Base-by-base conservation (phyloP, 2,329 filamentous ascomycete species). In the Cladosporium halotolerans region DNA sequence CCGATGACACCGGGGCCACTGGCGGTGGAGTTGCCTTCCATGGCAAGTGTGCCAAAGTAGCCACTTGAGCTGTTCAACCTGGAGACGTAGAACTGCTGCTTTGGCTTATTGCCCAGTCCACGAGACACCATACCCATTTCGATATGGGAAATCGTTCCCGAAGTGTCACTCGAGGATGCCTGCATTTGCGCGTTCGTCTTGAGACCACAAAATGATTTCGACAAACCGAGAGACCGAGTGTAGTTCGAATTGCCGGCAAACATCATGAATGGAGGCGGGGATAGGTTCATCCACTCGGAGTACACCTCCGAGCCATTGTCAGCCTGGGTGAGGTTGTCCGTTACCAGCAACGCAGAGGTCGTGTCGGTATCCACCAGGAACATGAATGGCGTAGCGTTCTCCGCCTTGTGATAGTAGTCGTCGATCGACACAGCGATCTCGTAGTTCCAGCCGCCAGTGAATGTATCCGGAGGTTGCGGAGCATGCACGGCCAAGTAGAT, bases 321-420 rank as follows among this genome's bases (percentile, higher is more conserved):
- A 6, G 73, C 69, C 6, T 73, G 64, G 0, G 86, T 90, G 45
- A 91, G 72, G 62, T 91, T 86, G 50, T 83, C 78, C 0, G 90
- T 95, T 42, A 87, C 84, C 40, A 99, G 77, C 23, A 99, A 75
- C 2, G 89, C 87, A 2, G 89, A 85, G 31, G 78, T 79, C 41
- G 82, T 84, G 68, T 97, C 93, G 19, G 88, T 89, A 65, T 97
- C 93, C 49, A 96, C 82, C 71, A 91, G 86, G 61, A 83, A 80
- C 7, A 96, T 75, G 58, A 85, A 80, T 0, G 81, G 73, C 55
- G 78, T 71, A 10, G 73, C 67, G 57, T 78, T 70, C 59, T 82
- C 74, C 61, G 81, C 88, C 34, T 72, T 77, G 70, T 95, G 86
- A 66, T 88, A 96, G 56, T 79, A 86, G 1, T 75, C 79, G 62